Conservation (phyloP, 257 asterid species). For the Rhazya stricta region DNA sequence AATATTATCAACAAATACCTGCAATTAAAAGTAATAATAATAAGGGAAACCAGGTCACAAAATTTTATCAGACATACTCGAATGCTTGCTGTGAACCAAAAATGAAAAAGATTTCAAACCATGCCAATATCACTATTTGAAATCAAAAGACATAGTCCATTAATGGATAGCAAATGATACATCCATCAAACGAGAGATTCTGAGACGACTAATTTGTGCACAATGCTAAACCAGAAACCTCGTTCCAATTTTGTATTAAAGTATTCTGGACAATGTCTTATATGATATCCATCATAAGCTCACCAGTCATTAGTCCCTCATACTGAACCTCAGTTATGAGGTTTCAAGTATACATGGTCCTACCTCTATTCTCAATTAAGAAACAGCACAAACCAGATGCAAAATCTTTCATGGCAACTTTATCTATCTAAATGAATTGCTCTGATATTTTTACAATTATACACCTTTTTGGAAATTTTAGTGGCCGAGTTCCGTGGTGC, state of each 20-base stretch:
- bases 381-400: background rate
- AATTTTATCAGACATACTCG: background rate
- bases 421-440: background rate
- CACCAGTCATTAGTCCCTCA: background rate
- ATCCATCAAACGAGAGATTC: background rate
- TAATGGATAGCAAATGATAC: background rate
- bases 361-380: background rate
- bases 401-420: background rate
- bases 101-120: background rate
- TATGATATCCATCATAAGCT: background rate
- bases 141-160: background rate
- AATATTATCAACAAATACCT: constrained; percentile 47
- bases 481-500: background rate
- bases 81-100: background rate
- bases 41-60: background rate
- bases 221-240: background rate
- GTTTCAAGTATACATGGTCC: background rate
- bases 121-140: background rate
- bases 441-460: background rate
- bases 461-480: too few species aligned
- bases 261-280: background rate
- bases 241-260: background rate
- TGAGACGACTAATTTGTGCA: background rate
- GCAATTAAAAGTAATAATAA: constrained; percentile 20
- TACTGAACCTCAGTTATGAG: background rate